Percentiles rank a stretch among this genome's conserved stretches.
These are phyloP conservation scores for Stagonosporopsis cucurbitacearum DNA, from an alignment of 2,329 filamentous ascomycete species.

Conservation along the genomic window DNA sequence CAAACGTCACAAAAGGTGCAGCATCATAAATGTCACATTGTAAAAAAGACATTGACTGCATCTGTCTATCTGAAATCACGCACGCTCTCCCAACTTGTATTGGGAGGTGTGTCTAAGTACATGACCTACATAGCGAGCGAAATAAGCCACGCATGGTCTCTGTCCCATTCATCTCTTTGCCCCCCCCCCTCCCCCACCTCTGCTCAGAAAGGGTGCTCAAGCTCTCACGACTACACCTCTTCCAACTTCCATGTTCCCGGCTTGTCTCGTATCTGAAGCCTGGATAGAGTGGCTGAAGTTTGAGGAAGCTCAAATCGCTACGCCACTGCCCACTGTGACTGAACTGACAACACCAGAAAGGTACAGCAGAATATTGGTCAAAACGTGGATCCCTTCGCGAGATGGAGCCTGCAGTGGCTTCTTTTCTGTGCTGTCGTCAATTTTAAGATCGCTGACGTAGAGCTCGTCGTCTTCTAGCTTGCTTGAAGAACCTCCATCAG, in stretches of 20 bases:
- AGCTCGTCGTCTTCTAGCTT: slow-evolving; percentile 10
- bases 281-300: neutral
- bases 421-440: slow-evolving; percentile 3
- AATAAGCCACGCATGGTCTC: neutral
- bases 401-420: slow-evolving; percentile 1
- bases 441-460: slow-evolving; percentile 6
- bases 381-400: slow-evolving; percentile 29
- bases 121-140: neutral
- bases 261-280: neutral
- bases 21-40: neutral
- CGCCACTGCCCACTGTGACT: neutral
- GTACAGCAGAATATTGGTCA: slow-evolving; percentile 34
- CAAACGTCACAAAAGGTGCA: neutral
- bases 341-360: slow-evolving; percentile 37
- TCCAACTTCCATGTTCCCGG: neutral
- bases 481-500: slow-evolving; percentile 29
- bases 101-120: neutral
- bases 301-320: neutral
- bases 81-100: neutral
- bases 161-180: neutral
- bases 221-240: neutral
- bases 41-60: neutral
- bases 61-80: neutral
- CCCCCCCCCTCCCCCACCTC: too few species aligned
- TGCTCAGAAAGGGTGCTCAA: too few species aligned